These are phyloP conservation scores for Paracoccidioides brasiliensis DNA, from an alignment of 2,329 filamentous ascomycete species.

Conservation along the genomic window DNA sequence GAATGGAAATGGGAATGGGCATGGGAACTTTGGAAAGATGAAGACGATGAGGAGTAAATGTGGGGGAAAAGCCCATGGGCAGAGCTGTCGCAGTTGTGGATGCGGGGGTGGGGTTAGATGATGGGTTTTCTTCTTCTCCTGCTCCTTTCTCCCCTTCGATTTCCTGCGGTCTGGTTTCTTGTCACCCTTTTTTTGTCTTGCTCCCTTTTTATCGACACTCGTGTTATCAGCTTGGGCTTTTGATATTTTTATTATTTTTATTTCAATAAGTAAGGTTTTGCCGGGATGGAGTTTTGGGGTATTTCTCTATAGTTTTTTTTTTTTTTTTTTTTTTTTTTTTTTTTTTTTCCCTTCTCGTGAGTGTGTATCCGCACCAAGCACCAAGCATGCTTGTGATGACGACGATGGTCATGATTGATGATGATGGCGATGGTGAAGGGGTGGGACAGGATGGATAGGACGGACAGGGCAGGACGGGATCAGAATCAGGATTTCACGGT, in stretches of 20 bases:
- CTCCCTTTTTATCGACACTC: neutral
- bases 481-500: neutral
- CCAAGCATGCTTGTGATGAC: neutral
- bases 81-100: too few species aligned
- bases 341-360: neutral
- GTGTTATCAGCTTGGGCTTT: too few species aligned
- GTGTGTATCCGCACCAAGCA: neutral
- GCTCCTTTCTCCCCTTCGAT: too few species aligned
- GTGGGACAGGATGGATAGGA: too few species aligned
- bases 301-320: neutral
- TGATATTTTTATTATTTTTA: too few species aligned
- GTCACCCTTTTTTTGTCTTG: neutral
- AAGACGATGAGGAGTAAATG: too few species aligned
- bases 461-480: too few species aligned
- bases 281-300: neutral
- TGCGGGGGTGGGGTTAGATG: too few species aligned
- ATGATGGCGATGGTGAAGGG: neutral
- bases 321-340: slow-evolving; percentile 1
- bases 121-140: too few species aligned
- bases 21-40: too few species aligned
- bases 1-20: neutral
- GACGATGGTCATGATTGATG: neutral
- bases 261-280: neutral
- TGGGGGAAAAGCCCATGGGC: too few species aligned
- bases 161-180: too few species aligned